Base-by-base conservation (phyloP, 352 stramenopile species). In the Pythium brassicae region DNA sequence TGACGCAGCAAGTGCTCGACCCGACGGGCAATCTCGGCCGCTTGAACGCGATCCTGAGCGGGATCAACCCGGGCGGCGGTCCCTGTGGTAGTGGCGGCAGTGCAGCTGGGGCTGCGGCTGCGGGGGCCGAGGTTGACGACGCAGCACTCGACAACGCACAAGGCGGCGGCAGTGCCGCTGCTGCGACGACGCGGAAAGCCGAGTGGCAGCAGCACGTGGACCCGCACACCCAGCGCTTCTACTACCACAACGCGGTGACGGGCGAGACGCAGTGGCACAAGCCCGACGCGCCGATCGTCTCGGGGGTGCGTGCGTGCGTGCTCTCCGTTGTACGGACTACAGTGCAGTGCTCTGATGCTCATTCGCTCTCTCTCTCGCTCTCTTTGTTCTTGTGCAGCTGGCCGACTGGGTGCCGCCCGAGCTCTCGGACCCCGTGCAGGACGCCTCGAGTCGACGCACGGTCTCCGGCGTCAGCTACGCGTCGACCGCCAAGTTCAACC, bases 171-270 rank as follows among this genome's bases (percentile, higher is more conserved):
- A n/a, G n/a, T n/a, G 29, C 17, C 40, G 29, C 25, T 22, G 25
- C n/a, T 44, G 22, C 19, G 6, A 7, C 27, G 32, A 8, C 48
- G 40, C 11, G 44, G 44, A 85, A 72, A 59, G 63, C 71, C 34
- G 74, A 89, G 49, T 95, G 86, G 86, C 78, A 92, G 58, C 84
- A 95, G 53, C 83, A 95, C 62, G 72, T 86, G n/a, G 86, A 95
- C 39, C 71, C 82, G 9, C 78, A 89, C 29, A 83, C 76, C 15
- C 75, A 92, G 61, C 71, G 76, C 17, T 92, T 86, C 62, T 95
- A 92, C 68, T 95, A 92, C 71, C 72, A 92, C 66, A 92, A 95
- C 64, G 65, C 76, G 2, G 69, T 74, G 27, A 94, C 86, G 12
- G 77, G 80, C 8, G 72, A 78, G 45, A 95, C 84, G 4, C 78